These are phyloP conservation scores for Paradendryphiella salina DNA, from an alignment of 2,329 filamentous ascomycete species.

Conservation along the genomic window DNA sequence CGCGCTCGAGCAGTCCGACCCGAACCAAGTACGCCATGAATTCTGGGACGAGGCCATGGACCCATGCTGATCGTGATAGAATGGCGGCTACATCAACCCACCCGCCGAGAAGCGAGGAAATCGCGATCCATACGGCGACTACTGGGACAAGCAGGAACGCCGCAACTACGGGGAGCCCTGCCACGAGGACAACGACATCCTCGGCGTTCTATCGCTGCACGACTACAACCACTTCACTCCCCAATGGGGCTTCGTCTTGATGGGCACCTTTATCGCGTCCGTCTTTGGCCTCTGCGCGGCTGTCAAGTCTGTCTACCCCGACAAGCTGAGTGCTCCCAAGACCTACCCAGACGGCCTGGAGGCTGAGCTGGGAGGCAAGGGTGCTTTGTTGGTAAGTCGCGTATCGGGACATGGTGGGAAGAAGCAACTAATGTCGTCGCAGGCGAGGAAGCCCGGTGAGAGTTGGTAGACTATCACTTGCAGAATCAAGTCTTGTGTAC, in stretches of 20 bases:
- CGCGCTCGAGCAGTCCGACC: conserved; percentile 60
- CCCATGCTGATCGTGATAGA: conserved; percentile 56
- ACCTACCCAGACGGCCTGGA: conserved; percentile 55
- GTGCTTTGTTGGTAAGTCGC: conserved; percentile 47
- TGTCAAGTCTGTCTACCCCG: conserved; percentile 50
- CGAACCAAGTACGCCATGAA: conserved; percentile 62
- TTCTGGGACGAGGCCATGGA: neutral
- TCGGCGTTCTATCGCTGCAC: conserved; percentile 86
- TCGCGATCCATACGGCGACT: conserved; percentile 89
- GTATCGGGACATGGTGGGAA: rapidly evolving
- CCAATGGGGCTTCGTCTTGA: conserved; percentile 67
- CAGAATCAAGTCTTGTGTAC: conserved; percentile 2
- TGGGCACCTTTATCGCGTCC: conserved; percentile 51
- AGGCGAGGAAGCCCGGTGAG: conserved; percentile 32
- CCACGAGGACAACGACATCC: conserved; percentile 92
- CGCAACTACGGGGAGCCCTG: conserved; percentile 95
- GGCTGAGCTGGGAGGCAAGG: conserved; percentile 53
- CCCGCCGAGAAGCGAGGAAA: conserved; percentile 81
- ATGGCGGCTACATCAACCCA: conserved; percentile 82
- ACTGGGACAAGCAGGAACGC: conserved; percentile 98
- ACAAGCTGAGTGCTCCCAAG: conserved; percentile 51
- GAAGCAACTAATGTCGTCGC: conserved; percentile 7
- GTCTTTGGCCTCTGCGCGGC: conserved; percentile 48
- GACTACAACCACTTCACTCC: conserved; percentile 84
- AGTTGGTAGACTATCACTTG: conserved; percentile 18